These are phyloP conservation scores for Mucor mucedo DNA, from an alignment of 371 early-diverging fungal genomes.

Conservation along the genomic window DNA sequence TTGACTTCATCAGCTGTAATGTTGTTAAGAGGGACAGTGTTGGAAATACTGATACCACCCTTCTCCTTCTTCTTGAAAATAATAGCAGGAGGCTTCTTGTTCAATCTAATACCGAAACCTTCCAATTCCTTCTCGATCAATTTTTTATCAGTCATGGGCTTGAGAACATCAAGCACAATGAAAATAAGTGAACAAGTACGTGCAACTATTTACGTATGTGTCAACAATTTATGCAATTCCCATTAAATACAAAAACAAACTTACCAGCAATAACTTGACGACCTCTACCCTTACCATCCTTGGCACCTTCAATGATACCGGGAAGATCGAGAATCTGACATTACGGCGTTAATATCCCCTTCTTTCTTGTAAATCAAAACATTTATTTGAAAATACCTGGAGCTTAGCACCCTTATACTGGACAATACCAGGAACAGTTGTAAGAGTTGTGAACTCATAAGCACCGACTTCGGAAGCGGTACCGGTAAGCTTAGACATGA, in stretches of 20 bases:
- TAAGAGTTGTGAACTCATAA: conserved; percentile 99
- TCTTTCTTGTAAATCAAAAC: too few relatives aligned
- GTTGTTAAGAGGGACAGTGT: conserved; percentile 85
- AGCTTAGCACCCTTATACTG: conserved; percentile 98
- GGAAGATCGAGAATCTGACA: conserved; percentile 70
- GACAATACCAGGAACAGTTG: conserved; percentile 96
- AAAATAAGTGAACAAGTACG: conserved; percentile 94
- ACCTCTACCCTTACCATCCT: conserved; percentile 99
- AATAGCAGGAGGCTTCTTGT: conserved; percentile 96
- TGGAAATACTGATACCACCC: conserved; percentile 93
- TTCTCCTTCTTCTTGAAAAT: conserved; percentile 93
- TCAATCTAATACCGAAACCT: conserved; percentile 98
- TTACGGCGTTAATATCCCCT: neutral
- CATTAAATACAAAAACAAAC: neutral
- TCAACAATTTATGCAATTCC: neutral
- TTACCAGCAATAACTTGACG: conserved; percentile 85
- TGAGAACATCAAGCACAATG: conserved; percentile 96
- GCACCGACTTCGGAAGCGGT: conserved; percentile 96
- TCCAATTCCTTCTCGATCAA: conserved; percentile 98
- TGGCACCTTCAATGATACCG: conserved; percentile 99
- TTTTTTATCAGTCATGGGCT: conserved; percentile 92
- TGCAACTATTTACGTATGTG: conserved; percentile 64
- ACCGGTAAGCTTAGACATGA: conserved; percentile 98
- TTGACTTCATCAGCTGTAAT: conserved; percentile 87
- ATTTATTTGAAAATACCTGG: conserved; percentile 47